Evolutionary conservation across 2,329 filamentous ascomycete genomes (phyloP).

Genomic region (Hawksworthiomyces lignivorus): DNA sequence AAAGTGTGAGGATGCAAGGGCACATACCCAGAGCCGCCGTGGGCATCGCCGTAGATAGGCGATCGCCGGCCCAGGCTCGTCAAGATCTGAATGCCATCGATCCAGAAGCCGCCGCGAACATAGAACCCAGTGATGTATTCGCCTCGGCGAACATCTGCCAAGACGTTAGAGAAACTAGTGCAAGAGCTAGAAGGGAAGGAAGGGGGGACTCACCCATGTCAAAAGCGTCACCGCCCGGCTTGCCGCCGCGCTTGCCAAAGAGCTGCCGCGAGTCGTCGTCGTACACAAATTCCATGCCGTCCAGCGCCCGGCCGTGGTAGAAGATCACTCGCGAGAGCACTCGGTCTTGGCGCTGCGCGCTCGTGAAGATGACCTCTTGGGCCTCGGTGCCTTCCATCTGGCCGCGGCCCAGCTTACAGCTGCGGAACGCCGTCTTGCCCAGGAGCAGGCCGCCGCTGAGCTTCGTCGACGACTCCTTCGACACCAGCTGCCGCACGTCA

Average conservation of each 20-base stretch:
- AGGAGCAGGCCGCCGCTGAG: conserved; percentile 55
- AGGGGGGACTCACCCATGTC: conserved; percentile 54
- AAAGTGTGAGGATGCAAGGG: not conserved
- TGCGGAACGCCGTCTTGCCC: conserved; percentile 65
- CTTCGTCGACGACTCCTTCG: conserved; percentile 66
- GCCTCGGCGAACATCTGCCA: conserved; percentile 74
- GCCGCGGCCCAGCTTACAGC: conserved; percentile 65
- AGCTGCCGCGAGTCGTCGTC: conserved; percentile 78
- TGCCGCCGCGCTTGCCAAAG: conserved; percentile 74
- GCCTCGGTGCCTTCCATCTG: conserved; percentile 62
- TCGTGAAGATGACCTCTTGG: conserved; percentile 68
- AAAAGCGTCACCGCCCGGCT: conserved; percentile 64
- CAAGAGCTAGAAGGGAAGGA: not conserved
- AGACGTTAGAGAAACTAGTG: not conserved
- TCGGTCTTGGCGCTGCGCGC: conserved; percentile 58
- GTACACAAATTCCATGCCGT: conserved; percentile 88
- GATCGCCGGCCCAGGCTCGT: conserved; percentile 86
- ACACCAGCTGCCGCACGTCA: conserved; percentile 64
- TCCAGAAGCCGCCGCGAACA: conserved; percentile 70
- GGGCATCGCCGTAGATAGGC: conserved; percentile 71
- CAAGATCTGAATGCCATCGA: conserved; percentile 83
- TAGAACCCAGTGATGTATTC: conserved; percentile 85
- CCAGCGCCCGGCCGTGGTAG: conserved; percentile 68
- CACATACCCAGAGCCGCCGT: conserved; percentile 75
- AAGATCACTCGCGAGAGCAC: conserved; percentile 68